Evolutionary conservation across 371 early-diverging fungal genomes (phyloP), one percentile per base, ranked within the genome.

Genomic region (Circinella minor): DNA sequence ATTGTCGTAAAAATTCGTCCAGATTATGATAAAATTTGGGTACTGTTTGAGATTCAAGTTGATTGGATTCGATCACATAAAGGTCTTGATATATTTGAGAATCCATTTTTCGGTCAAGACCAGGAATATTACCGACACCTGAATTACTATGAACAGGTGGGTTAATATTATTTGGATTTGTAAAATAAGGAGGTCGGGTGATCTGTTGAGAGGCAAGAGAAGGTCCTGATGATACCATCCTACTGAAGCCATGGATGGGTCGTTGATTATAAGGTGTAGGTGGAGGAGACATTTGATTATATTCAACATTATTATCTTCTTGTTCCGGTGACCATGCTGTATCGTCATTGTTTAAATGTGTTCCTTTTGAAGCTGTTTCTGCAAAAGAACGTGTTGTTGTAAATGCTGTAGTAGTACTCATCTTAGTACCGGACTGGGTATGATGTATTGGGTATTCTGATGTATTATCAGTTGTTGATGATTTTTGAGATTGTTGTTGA

Each of bases 21-120:
- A 72, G 11, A n/a, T 62, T 65, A 36, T 73, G 67, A 36, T 74
- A 65, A 57, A 77, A 67, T 11, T 13, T 15, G 10, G 55, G 10
- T 0, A 75, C 14, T 0, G 64, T 47, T 7, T 65, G 20, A 7
- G 48, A 18, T 4, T 39, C 67, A 1, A 63, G 66, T 4, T 61
- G 55, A 2, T 70, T 48, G 3, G 55, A 36, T 3, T 64, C 13
- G 9, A 74, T 47, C 7, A 61, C 61, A 36, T 72, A 62, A 2
- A 68, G 36, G 13, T 27, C 37, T 54, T 47, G 65, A 36, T 65
- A 65, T 36, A 54, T 65, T 14, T 54, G 46, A 4, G 37, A 8
- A 18, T 65, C 65, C 1, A 10, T 4, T 17, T 47, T 54, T 5
- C 10, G 49, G 34, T 65, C 54, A 1, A 51, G 2, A 5, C 20